phyloP scores from a whole-genome alignment of 768 basidiomycete genomes.

The Boletus huronensis region DNA sequence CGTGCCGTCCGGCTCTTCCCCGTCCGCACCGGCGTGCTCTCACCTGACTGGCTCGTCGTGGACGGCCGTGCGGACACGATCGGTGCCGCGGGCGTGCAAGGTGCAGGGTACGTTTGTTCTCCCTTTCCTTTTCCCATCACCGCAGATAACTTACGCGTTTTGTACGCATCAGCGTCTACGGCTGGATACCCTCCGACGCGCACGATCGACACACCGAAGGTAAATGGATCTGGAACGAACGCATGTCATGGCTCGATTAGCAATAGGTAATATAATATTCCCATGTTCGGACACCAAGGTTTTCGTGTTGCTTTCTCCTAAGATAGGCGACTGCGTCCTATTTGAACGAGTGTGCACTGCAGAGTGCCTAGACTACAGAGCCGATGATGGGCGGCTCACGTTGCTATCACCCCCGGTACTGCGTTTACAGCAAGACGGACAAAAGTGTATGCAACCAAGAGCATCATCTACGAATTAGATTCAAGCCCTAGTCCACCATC shows the following conservation, averaged over 20 bases:
- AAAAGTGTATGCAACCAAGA: not conserved
- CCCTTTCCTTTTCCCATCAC: too few relatives aligned
- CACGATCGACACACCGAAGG: slow-evolving; percentile 29
- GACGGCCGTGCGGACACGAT: slow-evolving; percentile 47
- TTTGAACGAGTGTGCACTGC: too few relatives aligned
- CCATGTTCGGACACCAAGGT: too few relatives aligned
- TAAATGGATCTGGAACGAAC: slow-evolving; percentile 45
- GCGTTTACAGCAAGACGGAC: not conserved
- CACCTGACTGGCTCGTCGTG: slow-evolving; percentile 76
- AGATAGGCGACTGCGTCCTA: too few relatives aligned
- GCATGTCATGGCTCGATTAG: slow-evolving; percentile 49
- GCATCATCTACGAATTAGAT: not conserved
- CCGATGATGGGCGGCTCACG: too few relatives aligned
- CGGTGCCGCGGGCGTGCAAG: slow-evolving; percentile 69
- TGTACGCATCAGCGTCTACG: slow-evolving; percentile 16
- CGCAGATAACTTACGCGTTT: not conserved
- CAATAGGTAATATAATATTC: too few relatives aligned
- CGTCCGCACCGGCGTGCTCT: slow-evolving; percentile 72
- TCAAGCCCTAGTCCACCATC: not conserved
- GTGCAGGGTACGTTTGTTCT: slow-evolving; percentile 72
- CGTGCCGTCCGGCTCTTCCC: slow-evolving; percentile 70
- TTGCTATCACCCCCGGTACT: too few relatives aligned
- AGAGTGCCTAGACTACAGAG: too few relatives aligned
- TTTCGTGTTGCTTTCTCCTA: too few relatives aligned
- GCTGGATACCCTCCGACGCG: slow-evolving; percentile 8